phyloP scores from a whole-genome alignment of 169 alveolate species.

The Eimeria sp. region DNA sequence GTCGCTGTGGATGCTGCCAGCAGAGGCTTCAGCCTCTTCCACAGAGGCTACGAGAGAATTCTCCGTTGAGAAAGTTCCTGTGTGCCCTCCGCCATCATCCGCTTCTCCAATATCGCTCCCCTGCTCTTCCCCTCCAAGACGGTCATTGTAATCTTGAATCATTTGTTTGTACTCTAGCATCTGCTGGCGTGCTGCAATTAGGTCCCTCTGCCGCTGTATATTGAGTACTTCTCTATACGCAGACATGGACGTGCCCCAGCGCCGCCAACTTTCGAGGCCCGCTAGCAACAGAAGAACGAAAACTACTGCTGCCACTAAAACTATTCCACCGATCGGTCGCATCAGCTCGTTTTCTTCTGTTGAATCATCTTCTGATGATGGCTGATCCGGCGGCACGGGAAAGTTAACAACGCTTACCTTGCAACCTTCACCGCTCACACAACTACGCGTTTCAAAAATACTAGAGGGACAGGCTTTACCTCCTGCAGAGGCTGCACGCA shows the following conservation, averaged over 20 bases:
- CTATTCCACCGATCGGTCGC: slow-evolving; percentile 47
- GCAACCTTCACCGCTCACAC: slow-evolving; percentile 52
- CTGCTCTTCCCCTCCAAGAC: slow-evolving; percentile 6
- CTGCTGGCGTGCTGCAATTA: slow-evolving; percentile 71
- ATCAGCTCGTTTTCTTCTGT: slow-evolving; percentile 32
- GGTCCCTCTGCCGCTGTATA: slow-evolving; percentile 59
- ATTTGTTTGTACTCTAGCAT: slow-evolving; percentile 41
- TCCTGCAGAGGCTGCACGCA: slow-evolving; percentile 63
- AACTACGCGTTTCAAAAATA: slow-evolving; percentile 53
- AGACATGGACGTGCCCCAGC: slow-evolving; percentile 74
- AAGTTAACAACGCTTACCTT: slow-evolving; percentile 50
- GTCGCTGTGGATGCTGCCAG: neutral
- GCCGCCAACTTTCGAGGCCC: slow-evolving; percentile 61
- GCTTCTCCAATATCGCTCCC: neutral
- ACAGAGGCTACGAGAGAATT: neutral
- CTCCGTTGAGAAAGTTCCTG: neutral
- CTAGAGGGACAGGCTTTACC: slow-evolving; percentile 59
- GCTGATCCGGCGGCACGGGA: slow-evolving; percentile 69
- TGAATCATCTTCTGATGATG: slow-evolving; percentile 19
- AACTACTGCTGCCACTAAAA: slow-evolving; percentile 34
- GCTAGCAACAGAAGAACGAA: slow-evolving; percentile 35
- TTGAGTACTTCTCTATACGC: slow-evolving; percentile 58
- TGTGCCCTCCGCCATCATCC: neutral
- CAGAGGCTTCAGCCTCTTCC: neutral
- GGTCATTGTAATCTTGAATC: slow-evolving; percentile 38